These are phyloP conservation scores for Penicillium nucicola DNA, from an alignment of 495 filamentous ascomycete species.

Conservation along the genomic window DNA sequence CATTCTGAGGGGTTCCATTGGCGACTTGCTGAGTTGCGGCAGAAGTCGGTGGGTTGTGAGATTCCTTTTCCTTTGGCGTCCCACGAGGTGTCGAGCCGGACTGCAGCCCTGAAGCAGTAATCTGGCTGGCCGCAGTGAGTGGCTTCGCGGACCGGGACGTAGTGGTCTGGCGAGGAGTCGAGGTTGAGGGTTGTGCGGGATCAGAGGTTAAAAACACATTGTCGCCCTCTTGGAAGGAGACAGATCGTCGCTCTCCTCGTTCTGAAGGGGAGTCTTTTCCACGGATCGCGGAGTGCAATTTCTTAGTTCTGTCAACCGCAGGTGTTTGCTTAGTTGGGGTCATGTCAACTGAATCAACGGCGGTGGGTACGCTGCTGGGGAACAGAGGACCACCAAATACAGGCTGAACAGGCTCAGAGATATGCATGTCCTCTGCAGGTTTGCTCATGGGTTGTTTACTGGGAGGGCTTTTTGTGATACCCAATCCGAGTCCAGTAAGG, in stretches of 20 bases:
- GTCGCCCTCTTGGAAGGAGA: constrained; percentile 24
- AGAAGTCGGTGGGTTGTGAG: neutral
- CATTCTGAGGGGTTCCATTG: no score
- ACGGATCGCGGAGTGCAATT: constrained; percentile 22
- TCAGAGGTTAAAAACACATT: constrained; percentile 6
- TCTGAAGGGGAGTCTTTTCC: constrained; percentile 15
- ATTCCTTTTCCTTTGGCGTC: neutral
- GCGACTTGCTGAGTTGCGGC: no score
- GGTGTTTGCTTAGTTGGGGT: neutral
- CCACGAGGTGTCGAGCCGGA: neutral
- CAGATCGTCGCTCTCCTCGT: constrained; percentile 18
- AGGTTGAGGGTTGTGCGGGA: constrained; percentile 6
- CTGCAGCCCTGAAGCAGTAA: neutral
- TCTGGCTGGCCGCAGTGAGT: neutral
- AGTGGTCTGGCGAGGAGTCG: neutral
- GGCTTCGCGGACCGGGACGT: neutral
- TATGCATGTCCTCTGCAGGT: neutral
- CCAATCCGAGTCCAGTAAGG: constrained; percentile 22
- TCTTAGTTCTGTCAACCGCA: constrained; percentile 12
- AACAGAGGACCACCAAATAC: neutral
- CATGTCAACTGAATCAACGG: neutral
- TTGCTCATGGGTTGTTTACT: constrained; percentile 6
- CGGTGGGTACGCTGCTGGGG: neutral
- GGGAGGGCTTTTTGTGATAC: constrained; percentile 29
- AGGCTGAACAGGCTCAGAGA: neutral